Percentiles rank a stretch among this genome's conserved stretches.
Evolutionary conservation across 2,329 filamentous ascomycete genomes (phyloP).

Genomic region (Madurella fahalii): DNA sequence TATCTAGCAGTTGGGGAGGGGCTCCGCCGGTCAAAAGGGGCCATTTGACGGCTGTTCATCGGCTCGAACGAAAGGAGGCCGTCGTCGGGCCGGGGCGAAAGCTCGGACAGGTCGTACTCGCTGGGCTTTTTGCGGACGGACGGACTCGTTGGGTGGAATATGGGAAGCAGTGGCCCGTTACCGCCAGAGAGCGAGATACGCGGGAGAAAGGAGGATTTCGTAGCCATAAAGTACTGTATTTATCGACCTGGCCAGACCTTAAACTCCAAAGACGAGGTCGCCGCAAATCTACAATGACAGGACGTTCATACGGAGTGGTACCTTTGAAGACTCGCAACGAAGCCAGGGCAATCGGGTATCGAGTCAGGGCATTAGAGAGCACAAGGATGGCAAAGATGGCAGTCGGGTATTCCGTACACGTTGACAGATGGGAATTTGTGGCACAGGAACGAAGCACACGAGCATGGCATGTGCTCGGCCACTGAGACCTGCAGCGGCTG

Average conservation of each 20-base stretch:
- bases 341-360: not conserved
- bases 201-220: slow-evolving; percentile 30
- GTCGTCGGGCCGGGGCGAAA: slow-evolving; percentile 31
- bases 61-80: slow-evolving; percentile 18
- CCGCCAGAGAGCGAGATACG: slow-evolving; percentile 28
- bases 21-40: slow-evolving; percentile 18
- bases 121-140: slow-evolving; percentile 29
- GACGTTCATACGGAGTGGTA: too few relatives aligned
- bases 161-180: slow-evolving; percentile 28
- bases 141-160: slow-evolving; percentile 25
- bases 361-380: not conserved
- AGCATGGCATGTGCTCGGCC: slow-evolving; percentile 1
- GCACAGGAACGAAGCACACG: not conserved
- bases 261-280: too few relatives aligned
- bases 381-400: not conserved
- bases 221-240: slow-evolving; percentile 20
- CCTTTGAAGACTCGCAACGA: too few relatives aligned
- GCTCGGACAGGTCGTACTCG: slow-evolving; percentile 34
- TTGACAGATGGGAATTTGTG: not conserved
- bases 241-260: not conserved
- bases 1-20: slow-evolving; percentile 15
- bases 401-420: not conserved
- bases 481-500: not conserved
- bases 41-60: not conserved
- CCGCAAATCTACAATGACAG: too few relatives aligned